Evolutionary conservation across 352 stramenopile species (phyloP).

Genomic region (Phytophthora palmivora): DNA sequence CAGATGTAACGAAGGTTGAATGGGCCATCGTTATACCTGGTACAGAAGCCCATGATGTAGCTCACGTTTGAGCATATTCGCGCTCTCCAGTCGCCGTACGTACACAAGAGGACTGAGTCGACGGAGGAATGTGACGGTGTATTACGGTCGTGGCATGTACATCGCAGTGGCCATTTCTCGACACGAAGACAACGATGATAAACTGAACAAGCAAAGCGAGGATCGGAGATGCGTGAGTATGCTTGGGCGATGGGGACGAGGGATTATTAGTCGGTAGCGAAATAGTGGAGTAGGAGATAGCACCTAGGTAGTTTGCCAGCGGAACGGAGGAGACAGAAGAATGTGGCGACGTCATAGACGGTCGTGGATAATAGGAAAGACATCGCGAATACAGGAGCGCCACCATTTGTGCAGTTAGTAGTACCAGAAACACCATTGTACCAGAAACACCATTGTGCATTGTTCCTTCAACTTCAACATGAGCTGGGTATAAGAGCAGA

Average conservation of each 20-base stretch:
- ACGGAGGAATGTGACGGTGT: slow-evolving; percentile 12
- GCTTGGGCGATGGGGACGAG: slow-evolving; percentile 17
- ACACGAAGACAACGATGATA: slow-evolving; percentile 21
- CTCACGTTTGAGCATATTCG: slow-evolving; percentile 23
- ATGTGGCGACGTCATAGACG: slow-evolving; percentile 27
- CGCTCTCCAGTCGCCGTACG: slow-evolving; percentile 13
- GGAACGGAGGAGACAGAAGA: slow-evolving; percentile 12
- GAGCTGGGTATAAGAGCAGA: not conserved
- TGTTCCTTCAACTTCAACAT: slow-evolving; percentile 30
- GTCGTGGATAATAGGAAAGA: slow-evolving; percentile 25
- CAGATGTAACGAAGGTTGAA: slow-evolving; percentile 1
- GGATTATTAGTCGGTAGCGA: slow-evolving; percentile 45
- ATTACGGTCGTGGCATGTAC: slow-evolving; percentile 11
- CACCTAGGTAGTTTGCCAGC: slow-evolving; percentile 42
- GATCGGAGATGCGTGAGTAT: slow-evolving; percentile 25
- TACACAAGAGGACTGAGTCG: slow-evolving; percentile 9
- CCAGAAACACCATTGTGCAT: not conserved
- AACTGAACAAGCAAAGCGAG: slow-evolving; percentile 28
- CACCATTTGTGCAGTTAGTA: slow-evolving; percentile 14
- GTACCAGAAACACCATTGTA: too few relatives aligned
- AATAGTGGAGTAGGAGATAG: slow-evolving; percentile 50
- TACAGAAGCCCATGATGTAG: slow-evolving; percentile 21
- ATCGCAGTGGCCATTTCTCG: slow-evolving; percentile 23
- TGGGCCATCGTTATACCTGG: slow-evolving; percentile 11
- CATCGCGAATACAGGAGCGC: slow-evolving; percentile 26